Percentiles rank a stretch among this genome's conserved stretches.
Evolutionary conservation across 2,329 filamentous ascomycete genomes (phyloP).

Genomic region (Torrubiella hemipterigena): DNA sequence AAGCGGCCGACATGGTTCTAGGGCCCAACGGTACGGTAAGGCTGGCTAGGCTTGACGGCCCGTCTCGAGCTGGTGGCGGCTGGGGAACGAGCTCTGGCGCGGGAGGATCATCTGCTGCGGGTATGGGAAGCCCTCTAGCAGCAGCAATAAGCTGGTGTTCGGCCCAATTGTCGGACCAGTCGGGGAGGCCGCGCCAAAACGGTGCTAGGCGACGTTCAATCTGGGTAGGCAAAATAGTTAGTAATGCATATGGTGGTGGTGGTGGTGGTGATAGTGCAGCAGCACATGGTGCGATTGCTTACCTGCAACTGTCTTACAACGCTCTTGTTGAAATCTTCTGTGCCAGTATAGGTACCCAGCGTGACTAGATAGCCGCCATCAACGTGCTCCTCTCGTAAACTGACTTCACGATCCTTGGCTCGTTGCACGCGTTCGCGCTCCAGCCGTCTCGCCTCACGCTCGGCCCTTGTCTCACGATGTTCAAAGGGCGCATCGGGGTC

Average conservation of each 20-base stretch:
- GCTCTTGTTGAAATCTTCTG: slow-evolving; percentile 86
- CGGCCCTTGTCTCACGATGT: slow-evolving; percentile 79
- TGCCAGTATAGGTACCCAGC: slow-evolving; percentile 81
- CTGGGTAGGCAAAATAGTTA: slow-evolving; percentile 38
- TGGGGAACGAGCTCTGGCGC: slow-evolving; percentile 48
- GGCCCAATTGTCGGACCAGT: slow-evolving; percentile 80
- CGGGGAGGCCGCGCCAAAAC: slow-evolving; percentile 89
- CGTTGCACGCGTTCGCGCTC: slow-evolving; percentile 70
- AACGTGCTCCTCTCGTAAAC: slow-evolving; percentile 81
- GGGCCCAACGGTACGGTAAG: slow-evolving; percentile 70
- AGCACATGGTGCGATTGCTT: slow-evolving; percentile 13
- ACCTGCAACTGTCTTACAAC: slow-evolving; percentile 87
- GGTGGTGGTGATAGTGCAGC: not conserved
- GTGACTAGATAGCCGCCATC: slow-evolving; percentile 94
- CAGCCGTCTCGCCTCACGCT: slow-evolving; percentile 73
- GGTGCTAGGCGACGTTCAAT: slow-evolving; percentile 87
- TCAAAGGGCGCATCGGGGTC: slow-evolving; percentile 32
- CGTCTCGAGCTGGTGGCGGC: slow-evolving; percentile 20
- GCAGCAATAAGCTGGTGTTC: slow-evolving; percentile 93
- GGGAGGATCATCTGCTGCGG: slow-evolving; percentile 71
- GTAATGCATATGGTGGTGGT: not conserved
- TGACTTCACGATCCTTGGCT: slow-evolving; percentile 76
- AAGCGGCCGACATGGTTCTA: slow-evolving; percentile 67
- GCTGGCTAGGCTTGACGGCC: slow-evolving; percentile 43
- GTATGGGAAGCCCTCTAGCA: slow-evolving; percentile 71